Evolutionary conservation across 805 yeast genomes (phyloP), one percentile per base, ranked within the genome.

Genomic region (Myxozyma melibiosi): DNA sequence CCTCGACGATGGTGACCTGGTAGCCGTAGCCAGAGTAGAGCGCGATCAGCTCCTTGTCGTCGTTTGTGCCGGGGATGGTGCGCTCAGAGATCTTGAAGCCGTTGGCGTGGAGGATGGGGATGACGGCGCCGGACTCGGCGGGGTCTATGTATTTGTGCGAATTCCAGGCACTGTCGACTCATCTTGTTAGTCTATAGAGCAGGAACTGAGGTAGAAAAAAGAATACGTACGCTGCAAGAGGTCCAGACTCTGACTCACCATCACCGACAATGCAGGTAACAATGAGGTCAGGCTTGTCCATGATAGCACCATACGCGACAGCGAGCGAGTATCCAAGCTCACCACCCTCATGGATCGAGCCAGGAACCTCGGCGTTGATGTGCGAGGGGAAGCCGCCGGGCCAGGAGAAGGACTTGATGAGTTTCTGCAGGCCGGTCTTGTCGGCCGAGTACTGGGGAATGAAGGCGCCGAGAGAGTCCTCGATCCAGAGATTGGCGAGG

Each of bases 281-380:
- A 34, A 62, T 53, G 48, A 59, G 43, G 33, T 62, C 59, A 16
- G 65, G 65, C 31, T 55, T 51, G 50, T 62, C 65, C 57, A 56
- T 57, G 31, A 62, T 53, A 4, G 65, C 62, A 44, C 65, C 65
- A 39, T 56, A 62, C 9, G 64, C 35, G 25, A 60, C 64, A 6
- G 65, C 61, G 20, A 62, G 61, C 38, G 65, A 59, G 62, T 62
- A 62, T n/a, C 65, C 65, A 14, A 62, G 58, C 53, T 62, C 65
- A 43, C 65, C 65, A 27, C 65, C 65, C 35, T 62, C 65, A 56
- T 62, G 65, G 45, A 62, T 59, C 8, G 64, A 53, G 2, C 65
- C 65, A 20, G 65, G 65, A 18, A 56, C 62, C 49, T 62, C 64
- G 30, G 65, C 62, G 33, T 56, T 60, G 46, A 60, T 49, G 46